phyloP scores from a whole-genome alignment of 768 basidiomycete species.

The Tulasnella calospora region DNA sequence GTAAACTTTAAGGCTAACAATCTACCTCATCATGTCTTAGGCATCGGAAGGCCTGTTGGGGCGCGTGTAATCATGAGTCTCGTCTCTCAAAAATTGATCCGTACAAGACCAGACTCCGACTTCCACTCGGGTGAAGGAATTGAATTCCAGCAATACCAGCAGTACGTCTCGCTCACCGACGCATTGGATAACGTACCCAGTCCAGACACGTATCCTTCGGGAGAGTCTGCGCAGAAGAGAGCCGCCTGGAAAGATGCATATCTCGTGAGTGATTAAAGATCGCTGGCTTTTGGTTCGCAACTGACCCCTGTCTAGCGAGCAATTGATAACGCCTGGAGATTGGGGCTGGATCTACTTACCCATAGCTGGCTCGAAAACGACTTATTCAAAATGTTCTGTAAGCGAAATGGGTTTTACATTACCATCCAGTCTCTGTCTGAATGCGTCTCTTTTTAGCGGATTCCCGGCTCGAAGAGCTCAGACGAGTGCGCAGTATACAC shows the following conservation, averaged over 20 bases:
- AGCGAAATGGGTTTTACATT: not conserved
- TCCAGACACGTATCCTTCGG: slow-evolving; percentile 26
- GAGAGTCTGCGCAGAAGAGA: slow-evolving; percentile 22
- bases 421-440: not conserved
- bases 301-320: slow-evolving; percentile 3
- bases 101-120: not conserved
- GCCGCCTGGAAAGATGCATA: slow-evolving; percentile 25
- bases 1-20: not conserved
- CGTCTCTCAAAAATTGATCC: slow-evolving; percentile 6
- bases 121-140: slow-evolving; percentile 26
- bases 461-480: slow-evolving; percentile 59
- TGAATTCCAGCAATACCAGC: slow-evolving; percentile 69
- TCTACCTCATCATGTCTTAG: not conserved
- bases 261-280: slow-evolving; percentile 11
- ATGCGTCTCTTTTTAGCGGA: slow-evolving; percentile 39
- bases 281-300: not conserved
- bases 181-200: slow-evolving; percentile 21
- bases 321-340: slow-evolving; percentile 58
- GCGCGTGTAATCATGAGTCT: not conserved
- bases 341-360: slow-evolving; percentile 64
- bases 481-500: slow-evolving; percentile 81
- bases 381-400: not conserved
- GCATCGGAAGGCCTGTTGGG: slow-evolving; percentile 1
- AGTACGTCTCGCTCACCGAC: slow-evolving; percentile 70
- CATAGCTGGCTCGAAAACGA: slow-evolving; percentile 67